These are phyloP conservation scores for Schizonepeta tenuifolia DNA, from an alignment of 257 asterid genomes.

Conservation along the genomic window DNA sequence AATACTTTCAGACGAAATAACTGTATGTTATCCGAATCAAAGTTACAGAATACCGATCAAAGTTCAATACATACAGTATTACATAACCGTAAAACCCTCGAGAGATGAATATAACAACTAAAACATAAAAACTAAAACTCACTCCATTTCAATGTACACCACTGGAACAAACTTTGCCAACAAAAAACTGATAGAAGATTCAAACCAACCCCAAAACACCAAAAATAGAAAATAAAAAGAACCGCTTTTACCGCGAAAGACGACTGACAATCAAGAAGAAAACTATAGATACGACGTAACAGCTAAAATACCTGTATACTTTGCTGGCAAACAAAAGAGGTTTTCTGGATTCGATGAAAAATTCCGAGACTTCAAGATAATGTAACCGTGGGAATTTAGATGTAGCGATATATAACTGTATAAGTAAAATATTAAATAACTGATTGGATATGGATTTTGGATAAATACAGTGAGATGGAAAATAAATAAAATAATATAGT, in stretches of 20 bases:
- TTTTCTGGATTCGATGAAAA: conserved; percentile 21
- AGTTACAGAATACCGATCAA: background rate
- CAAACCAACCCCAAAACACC: conserved; percentile 8
- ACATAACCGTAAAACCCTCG: too few species aligned
- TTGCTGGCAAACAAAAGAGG: conserved; percentile 28
- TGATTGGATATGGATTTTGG: background rate
- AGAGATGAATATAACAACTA: background rate
- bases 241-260: background rate
- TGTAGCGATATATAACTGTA: background rate
- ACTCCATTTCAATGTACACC: background rate
- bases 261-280: background rate
- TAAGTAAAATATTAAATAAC: conserved; percentile 16
- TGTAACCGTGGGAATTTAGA: background rate
- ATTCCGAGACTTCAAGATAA: background rate
- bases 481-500: background rate
- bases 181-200: background rate
- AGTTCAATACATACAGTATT: background rate
- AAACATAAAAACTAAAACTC: background rate
- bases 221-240: background rate
- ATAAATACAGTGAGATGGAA: background rate
- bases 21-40: background rate
- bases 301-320: conserved; percentile 33
- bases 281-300: background rate
- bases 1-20: background rate
- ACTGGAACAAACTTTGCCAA: background rate